Conservation (phyloP, 164 flowering plant genomes). For the Malania oleifera region DNA sequence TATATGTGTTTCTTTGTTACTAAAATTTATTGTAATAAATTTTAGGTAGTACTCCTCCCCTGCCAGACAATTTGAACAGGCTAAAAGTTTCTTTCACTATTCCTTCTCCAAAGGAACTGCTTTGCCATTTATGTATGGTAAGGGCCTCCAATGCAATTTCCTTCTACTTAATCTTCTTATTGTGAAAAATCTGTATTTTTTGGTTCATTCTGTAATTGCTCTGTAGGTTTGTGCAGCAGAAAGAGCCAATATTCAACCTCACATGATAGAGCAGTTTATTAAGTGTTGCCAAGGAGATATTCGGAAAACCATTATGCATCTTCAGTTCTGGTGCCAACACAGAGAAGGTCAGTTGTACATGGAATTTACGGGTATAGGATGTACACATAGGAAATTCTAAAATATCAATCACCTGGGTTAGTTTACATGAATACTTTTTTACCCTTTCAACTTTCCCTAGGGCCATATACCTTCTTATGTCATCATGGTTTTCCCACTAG, state of each 20-base stretch:
- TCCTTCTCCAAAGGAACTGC: constrained; percentile 63
- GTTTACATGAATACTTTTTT: too few species aligned
- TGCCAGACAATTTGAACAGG: constrained; percentile 71
- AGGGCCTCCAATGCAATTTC: constrained; percentile 7
- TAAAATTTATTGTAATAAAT: constrained; percentile 12
- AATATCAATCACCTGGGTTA: too few species aligned
- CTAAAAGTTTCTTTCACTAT: constrained; percentile 43
- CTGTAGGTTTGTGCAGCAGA: constrained; percentile 80
- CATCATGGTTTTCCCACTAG: too few species aligned
- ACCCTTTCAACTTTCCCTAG: too few species aligned
- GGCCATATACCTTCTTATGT: too few species aligned
- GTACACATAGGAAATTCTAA: not conserved
- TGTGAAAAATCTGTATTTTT: constrained; percentile 1
- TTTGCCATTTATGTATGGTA: constrained; percentile 50
- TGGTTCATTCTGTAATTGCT: constrained; percentile 4
- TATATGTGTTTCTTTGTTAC: not conserved
- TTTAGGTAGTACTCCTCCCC: constrained; percentile 51
- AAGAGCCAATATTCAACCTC: constrained; percentile 37
- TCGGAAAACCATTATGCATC: constrained; percentile 75
- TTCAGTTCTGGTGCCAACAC: constrained; percentile 92
- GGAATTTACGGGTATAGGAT: not conserved
- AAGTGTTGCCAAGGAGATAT: constrained; percentile 65
- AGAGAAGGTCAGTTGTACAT: constrained; percentile 41
- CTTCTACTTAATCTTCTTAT: not conserved
- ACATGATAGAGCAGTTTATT: constrained; percentile 43